Conservation (phyloP, 352 stramenopile species). For the Globisporangium cederbergense region DNA sequence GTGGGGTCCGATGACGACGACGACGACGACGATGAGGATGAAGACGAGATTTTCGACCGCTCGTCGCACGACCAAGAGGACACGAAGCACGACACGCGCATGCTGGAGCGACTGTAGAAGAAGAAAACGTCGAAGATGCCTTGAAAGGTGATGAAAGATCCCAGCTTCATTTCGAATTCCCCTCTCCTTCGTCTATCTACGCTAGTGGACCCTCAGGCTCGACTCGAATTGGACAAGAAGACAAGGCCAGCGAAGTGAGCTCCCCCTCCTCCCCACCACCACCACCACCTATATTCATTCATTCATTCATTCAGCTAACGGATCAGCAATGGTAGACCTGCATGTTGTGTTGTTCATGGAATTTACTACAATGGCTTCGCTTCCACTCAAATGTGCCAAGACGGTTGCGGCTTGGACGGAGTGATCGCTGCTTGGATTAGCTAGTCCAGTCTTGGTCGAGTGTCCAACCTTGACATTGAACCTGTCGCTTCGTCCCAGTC, state of each 20-base stretch:
- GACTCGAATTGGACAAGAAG: background rate
- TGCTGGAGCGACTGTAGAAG: slow-evolving; percentile 56
- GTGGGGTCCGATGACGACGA: slow-evolving; percentile 24
- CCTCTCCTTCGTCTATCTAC: background rate
- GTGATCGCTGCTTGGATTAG: too few relatives aligned
- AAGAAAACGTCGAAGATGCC: slow-evolving; percentile 5
- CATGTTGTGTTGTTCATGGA: background rate
- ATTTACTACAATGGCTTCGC: background rate
- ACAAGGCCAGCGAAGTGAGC: background rate
- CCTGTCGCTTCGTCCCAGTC: too few relatives aligned
- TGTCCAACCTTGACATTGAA: too few relatives aligned
- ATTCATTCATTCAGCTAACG: too few relatives aligned
- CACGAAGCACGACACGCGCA: slow-evolving; percentile 49
- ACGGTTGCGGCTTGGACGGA: too few relatives aligned
- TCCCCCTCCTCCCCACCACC: too few relatives aligned
- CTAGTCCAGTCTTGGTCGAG: too few relatives aligned
- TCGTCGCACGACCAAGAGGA: slow-evolving; percentile 31
- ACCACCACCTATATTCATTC: too few relatives aligned
- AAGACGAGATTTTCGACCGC: slow-evolving; percentile 72
- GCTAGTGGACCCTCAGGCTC: background rate
- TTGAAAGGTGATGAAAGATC: background rate
- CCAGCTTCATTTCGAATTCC: slow-evolving; percentile 3
- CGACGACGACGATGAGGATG: slow-evolving; percentile 42
- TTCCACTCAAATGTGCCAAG: too few relatives aligned
- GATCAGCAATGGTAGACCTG: too few relatives aligned